Base-by-base conservation (phyloP, 2,329 filamentous ascomycete species). In the Fusarium tanahbumbuense region DNA sequence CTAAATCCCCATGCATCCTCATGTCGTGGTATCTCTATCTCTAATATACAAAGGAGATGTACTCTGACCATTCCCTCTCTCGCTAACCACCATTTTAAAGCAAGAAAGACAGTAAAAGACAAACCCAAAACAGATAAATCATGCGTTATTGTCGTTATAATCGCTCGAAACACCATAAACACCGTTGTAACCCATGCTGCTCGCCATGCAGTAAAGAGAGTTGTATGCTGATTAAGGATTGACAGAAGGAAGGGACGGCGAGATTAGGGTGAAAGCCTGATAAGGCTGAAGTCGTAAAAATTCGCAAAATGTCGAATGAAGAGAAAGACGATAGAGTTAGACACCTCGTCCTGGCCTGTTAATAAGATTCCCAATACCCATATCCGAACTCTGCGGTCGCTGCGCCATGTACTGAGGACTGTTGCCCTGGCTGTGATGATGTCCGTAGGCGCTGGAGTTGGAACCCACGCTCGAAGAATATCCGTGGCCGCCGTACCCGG, bases 301-400 rank as follows among this genome's bases (percentile, higher is more conserved):
- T 52, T 53, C 23, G 42, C n/a, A 28, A 16, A 62, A 55, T 8
- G n/a, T 20, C 22, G 6, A 42, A 41, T 23, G 20, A 8, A 37
- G 23, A 27, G 23, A 22, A 28, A 8, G 20, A 50, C 18, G 15
- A 52, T n/a, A 16, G 28, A 6, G 32, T 32, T 42, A 76, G 40
- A 74, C 30, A 25, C 75, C 73, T 37, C 78, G 75, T 11, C 77
- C 75, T 16, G 84, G 81, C 25, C 85, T 82, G 77, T 89, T 87
- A 71, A 89, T 87, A 62, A 89, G 85, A 53, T 85, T 81, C 54
- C 85, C 85, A 71, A 90, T 89, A 25, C 86, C 87, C 87, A 90
- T 89, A 71, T 89, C 87, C 50, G 85, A 84, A 67, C 85, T 86
- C 8, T 87, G 81, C 57, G 88, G 80, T 44, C 87, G 78, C 69